Base-by-base conservation (phyloP, 257 asterid species). In the Misopates orontium region DNA sequence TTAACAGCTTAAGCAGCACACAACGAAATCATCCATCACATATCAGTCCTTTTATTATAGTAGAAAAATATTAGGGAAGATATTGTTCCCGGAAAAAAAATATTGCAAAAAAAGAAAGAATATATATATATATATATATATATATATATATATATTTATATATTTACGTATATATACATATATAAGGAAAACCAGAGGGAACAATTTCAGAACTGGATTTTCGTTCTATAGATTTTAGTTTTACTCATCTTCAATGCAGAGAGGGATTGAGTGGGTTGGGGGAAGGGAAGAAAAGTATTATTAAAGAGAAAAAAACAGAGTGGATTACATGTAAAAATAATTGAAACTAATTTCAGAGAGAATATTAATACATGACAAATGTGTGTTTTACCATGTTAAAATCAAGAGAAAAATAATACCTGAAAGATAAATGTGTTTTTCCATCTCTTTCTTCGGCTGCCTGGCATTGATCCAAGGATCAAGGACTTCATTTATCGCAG, bases 401-500 rank as follows among this genome's bases (percentile, higher is more conserved):
- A 36, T 28, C 19, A 59, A 64, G 70, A 69, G 62, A 54, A 57
- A 47, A 61, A 23, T 14, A 22, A 62, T 78, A 94, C 99, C 99
- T 62, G 88, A 69, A 79, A 48, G 68, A 66, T 73, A 77, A 16
- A 70, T 75, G 24, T 71, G 83, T 56, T 79, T 84, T 42, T 80
- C 97, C 63, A 78, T 78, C 82, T 92, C 98, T 77, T 87, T 92
- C 85, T 94, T 90, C 1, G 95, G 97, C 71, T 83, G 96, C 42
- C 95, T 84, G 44, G 89, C 88, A 87, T 75, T 88, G 66, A 94
- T 85, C 99, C 99, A 94, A 49, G 99, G 99, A 86, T 94, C 95
- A 64, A 94, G 84, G 72, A 88, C 91, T 83, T 94, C 97, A 78
- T 94, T 94, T 71, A 94, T 90, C 54, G 96, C 99, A 64, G 99